Base-by-base conservation (phyloP, 345 rosid genomes). In the Noccaea caerulescens region DNA sequence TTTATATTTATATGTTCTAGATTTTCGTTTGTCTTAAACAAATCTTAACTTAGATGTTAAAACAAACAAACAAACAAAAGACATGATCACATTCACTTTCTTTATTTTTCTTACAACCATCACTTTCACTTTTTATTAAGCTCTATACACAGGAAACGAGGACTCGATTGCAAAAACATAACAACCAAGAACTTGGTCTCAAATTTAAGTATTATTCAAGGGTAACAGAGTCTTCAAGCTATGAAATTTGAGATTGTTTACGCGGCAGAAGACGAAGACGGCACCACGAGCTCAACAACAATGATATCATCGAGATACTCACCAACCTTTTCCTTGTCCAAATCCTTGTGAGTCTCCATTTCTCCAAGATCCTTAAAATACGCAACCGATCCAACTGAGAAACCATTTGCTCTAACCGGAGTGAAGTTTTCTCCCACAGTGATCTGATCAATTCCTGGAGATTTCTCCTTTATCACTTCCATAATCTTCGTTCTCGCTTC, bases 381-480 rank as follows among this genome's bases (percentile, higher is more conserved):
- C 33, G 85, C 85, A 9, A 88, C 70, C 34, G 94, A 86, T 4
- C 84, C 94, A 55, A 88, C 81, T 3, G 87, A 82, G 59, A 86
- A 87, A 11, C 93, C 97, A 36, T 89, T 86, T 1, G 89, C 89
- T 74, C 89, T 84, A 1, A 71, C 91, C 3, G 87, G 89, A n/a
- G 93, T 84, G 65, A 92, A 90, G 78, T 86, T 92, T 71, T 84
- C 90, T 34, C 98, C 98, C 16, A 76, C 75, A 7, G 81, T 90
- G 2, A 85, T 56, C 72, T 85, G 82, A 46, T 81, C 71, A 49
- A 77, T 55, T 8, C 67, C 83, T 8, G 53, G 71, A 73, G 78
- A 73, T 1, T 47, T 71, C 37, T 78, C 82, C 56, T 84, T 84
- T 10, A 90, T 55, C 37, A 72, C 87, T 50, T 83, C 82, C 44